A percentile compares a stretch with the other conserved stretches of the same genome.
phyloP scores from a whole-genome alignment of 2,329 filamentous ascomycete species.

The Claviceps spartinae region DNA sequence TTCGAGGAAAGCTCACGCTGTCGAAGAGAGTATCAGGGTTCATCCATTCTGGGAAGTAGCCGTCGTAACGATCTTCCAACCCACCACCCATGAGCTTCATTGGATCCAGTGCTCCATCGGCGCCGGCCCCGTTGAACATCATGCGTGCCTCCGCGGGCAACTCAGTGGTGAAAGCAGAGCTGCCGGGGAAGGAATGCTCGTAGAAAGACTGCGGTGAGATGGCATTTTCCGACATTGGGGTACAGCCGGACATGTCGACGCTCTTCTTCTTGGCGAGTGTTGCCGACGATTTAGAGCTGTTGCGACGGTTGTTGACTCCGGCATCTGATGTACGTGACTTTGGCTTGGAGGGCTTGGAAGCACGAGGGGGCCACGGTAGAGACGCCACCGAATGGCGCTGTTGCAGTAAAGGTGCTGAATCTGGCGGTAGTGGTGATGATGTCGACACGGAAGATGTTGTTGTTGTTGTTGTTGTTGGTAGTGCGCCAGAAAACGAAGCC shows the following conservation, averaged over 20 bases:
- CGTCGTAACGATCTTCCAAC: constrained; percentile 9
- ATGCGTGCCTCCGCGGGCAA: constrained; percentile 29
- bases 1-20: constrained; percentile 1
- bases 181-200: constrained; percentile 6
- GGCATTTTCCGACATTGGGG: constrained; percentile 5
- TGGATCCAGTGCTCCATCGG: constrained; percentile 11
- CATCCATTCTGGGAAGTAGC: not conserved
- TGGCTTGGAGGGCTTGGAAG: not conserved
- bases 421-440: not conserved
- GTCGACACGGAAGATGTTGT: not conserved
- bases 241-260: not conserved
- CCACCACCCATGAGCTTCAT: constrained; percentile 6
- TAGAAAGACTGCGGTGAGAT: constrained; percentile 9
- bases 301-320: not conserved
- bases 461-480: too few species aligned
- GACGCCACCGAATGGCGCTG: not conserved
- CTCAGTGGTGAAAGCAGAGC: constrained; percentile 28
- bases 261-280: not conserved
- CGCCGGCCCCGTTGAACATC: constrained; percentile 21
- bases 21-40: not conserved
- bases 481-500: not conserved
- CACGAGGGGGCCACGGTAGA: not conserved
- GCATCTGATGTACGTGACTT: not conserved
- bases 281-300: not conserved
- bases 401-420: not conserved